These are phyloP conservation scores for Delitschia confertaspora DNA, from an alignment of 495 filamentous ascomycete genomes.

Conservation along the genomic window DNA sequence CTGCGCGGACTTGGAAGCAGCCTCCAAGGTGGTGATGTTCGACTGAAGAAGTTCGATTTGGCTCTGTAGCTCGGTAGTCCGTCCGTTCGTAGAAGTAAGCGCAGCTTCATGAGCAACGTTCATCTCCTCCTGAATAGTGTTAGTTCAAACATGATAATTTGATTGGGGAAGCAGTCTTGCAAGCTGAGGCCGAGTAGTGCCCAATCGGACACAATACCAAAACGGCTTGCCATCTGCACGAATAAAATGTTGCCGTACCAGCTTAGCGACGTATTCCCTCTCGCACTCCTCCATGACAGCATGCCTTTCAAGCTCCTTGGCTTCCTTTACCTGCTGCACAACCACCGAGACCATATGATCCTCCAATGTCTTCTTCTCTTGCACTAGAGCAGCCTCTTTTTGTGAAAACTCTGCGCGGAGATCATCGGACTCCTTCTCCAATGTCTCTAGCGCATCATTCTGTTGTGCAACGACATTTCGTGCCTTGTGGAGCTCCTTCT, in stretches of 20 bases:
- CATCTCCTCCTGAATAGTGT: no score
- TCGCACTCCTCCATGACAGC: slow-evolving; percentile 17
- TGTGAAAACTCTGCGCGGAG: slow-evolving; percentile 12
- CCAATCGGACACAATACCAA: no score
- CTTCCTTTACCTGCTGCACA: slow-evolving; percentile 28
- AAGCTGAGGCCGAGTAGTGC: no score
- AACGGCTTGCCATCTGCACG: no score
- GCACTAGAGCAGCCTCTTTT: slow-evolving; percentile 12
- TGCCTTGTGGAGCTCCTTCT: slow-evolving; percentile 51
- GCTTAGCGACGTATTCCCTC: slow-evolving; percentile 4
- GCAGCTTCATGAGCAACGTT: no score
- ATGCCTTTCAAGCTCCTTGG: slow-evolving; percentile 19
- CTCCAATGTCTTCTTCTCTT: slow-evolving; percentile 24
- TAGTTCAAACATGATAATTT: no score
- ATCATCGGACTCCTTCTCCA: slow-evolving; percentile 14
- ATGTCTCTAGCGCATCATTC: slow-evolving; percentile 10
- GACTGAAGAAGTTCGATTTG: slow-evolving; percentile 3
- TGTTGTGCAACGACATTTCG: slow-evolving; percentile 38
- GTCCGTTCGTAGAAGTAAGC: no score
- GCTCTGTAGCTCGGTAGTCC: slow-evolving; percentile 4
- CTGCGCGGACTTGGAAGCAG: neutral
- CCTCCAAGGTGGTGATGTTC: neutral
- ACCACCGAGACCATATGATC: slow-evolving; percentile 28
- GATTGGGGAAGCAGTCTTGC: no score
- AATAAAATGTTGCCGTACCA: no score